Conservation (phyloP, 768 basidiomycete genomes). For the Xerocomus spinulosus region DNA sequence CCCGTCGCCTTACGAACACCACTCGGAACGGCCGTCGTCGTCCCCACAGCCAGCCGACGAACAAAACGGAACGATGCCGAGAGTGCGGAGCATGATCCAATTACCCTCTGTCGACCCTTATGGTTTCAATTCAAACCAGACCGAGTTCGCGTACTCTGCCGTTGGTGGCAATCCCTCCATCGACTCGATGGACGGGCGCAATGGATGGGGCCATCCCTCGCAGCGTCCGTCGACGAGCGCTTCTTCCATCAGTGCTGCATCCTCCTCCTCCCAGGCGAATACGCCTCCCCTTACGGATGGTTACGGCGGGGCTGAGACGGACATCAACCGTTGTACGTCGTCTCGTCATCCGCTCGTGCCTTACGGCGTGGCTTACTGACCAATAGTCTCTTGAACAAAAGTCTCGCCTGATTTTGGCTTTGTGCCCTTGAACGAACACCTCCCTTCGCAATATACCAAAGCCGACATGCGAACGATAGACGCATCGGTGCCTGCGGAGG, state of each 20-base stretch:
- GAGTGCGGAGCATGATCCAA: slow-evolving; percentile 82
- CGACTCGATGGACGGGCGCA: slow-evolving; percentile 36
- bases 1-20: slow-evolving; percentile 74
- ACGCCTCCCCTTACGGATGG: slow-evolving; percentile 69
- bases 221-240: slow-evolving; percentile 68
- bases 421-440: slow-evolving; percentile 76
- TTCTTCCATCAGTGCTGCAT: slow-evolving; percentile 71
- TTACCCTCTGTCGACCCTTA: slow-evolving; percentile 70
- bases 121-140: slow-evolving; percentile 56
- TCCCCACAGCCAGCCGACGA: slow-evolving; percentile 64
- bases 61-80: slow-evolving; percentile 49
- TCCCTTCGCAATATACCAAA: slow-evolving; percentile 61
- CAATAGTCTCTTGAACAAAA: slow-evolving; percentile 36
- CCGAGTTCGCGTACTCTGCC: slow-evolving; percentile 80
- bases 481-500: slow-evolving; percentile 19
- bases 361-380: slow-evolving; percentile 47
- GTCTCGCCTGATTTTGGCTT: slow-evolving; percentile 86
- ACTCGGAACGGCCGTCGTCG: slow-evolving; percentile 63
- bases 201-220: slow-evolving; percentile 39
- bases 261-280: slow-evolving; percentile 76
- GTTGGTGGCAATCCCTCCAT: slow-evolving; percentile 42
- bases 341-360: slow-evolving; percentile 18
- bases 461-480: slow-evolving; percentile 47
- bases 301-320: slow-evolving; percentile 59
- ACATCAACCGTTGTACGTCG: slow-evolving; percentile 81